Evolutionary conservation across 352 stramenopile genomes (phyloP).

Genomic region (Phytophthora sansomeana): DNA sequence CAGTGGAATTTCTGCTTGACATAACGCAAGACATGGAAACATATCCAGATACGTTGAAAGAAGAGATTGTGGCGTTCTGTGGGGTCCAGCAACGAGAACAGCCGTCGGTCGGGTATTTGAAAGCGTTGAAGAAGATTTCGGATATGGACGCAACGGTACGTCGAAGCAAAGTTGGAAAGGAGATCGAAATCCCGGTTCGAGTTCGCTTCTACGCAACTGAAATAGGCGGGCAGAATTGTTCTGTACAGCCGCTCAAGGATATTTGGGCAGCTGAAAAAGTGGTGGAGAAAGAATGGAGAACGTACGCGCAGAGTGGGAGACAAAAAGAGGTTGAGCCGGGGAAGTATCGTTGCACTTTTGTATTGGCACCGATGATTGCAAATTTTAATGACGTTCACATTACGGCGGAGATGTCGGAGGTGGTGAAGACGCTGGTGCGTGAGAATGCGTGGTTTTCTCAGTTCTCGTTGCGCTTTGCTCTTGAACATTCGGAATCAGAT

Average conservation of each 20-base stretch:
- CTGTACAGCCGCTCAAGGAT: neutral
- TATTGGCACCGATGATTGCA: constrained; percentile 23
- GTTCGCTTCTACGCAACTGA: constrained; percentile 6
- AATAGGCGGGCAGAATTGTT: too few species aligned
- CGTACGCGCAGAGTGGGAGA: too few species aligned
- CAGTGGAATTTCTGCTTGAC: too few species aligned
- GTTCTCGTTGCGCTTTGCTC: neutral
- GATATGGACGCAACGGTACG: constrained; percentile 3
- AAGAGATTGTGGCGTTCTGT: constrained; percentile 4
- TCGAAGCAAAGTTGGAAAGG: too few species aligned
- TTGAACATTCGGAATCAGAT: too few species aligned
- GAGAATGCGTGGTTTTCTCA: constrained; percentile 21
- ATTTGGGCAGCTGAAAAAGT: constrained; percentile 8
- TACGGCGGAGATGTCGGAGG: neutral
- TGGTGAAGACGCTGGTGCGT: constrained; percentile 6
- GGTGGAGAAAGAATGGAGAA: neutral
- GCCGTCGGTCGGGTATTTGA: constrained; percentile 10
- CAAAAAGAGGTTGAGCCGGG: neutral
- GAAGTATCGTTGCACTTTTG: constrained; percentile 21
- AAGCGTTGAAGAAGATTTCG: constrained; percentile 14
- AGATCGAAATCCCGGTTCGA: constrained; percentile 17
- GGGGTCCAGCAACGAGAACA: constrained; percentile 13
- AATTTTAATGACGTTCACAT: constrained; percentile 12
- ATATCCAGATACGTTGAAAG: too few species aligned
- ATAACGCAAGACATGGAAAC: too few species aligned